A percentile compares a stretch with the other conserved stretches of the same genome.
Evolutionary conservation across 768 basidiomycete genomes (phyloP).

Genomic region (Amyloporia xantha): DNA sequence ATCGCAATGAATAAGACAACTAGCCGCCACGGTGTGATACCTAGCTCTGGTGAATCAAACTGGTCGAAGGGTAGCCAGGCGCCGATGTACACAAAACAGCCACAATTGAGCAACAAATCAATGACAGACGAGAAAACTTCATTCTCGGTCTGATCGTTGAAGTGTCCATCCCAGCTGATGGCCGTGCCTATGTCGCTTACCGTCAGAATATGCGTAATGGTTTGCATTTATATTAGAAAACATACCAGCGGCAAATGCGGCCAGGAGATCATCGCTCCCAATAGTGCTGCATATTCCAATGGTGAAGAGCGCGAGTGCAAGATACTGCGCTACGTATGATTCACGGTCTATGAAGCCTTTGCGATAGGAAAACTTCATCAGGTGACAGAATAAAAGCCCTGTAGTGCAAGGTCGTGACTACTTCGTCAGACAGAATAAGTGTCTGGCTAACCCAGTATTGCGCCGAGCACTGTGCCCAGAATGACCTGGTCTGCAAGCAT

Average conservation of each 20-base stretch:
- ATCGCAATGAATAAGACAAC: constrained; percentile 61
- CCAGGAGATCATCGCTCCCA: constrained; percentile 84
- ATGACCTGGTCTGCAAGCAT: constrained; percentile 63
- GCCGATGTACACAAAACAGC: constrained; percentile 78
- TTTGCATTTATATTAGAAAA: no score
- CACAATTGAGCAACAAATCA: constrained; percentile 79
- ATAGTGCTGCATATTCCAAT: constrained; percentile 75
- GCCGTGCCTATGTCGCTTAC: constrained; percentile 74
- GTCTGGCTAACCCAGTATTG: constrained; percentile 35
- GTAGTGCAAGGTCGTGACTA: constrained; percentile 1
- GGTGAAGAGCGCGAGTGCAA: constrained; percentile 66
- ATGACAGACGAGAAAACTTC: constrained; percentile 88
- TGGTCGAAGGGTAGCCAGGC: constrained; percentile 73
- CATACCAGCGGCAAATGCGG: constrained; percentile 77
- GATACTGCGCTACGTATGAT: constrained; percentile 82
- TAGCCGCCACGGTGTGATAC: constrained; percentile 66
- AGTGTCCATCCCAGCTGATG: constrained; percentile 88
- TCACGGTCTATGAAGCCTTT: constrained; percentile 69
- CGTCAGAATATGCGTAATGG: no score
- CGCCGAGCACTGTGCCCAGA: constrained; percentile 65
- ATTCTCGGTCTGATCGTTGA: constrained; percentile 74
- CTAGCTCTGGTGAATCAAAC: constrained; percentile 51
- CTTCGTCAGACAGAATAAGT: background rate
- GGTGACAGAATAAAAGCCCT: constrained; percentile 62
- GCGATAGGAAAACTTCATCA: constrained; percentile 66